Evolutionary conservation across 176 grass and related monocot genomes (phyloP), one percentile per base, ranked within the genome.

Genomic region (Lolium perenne): DNA sequence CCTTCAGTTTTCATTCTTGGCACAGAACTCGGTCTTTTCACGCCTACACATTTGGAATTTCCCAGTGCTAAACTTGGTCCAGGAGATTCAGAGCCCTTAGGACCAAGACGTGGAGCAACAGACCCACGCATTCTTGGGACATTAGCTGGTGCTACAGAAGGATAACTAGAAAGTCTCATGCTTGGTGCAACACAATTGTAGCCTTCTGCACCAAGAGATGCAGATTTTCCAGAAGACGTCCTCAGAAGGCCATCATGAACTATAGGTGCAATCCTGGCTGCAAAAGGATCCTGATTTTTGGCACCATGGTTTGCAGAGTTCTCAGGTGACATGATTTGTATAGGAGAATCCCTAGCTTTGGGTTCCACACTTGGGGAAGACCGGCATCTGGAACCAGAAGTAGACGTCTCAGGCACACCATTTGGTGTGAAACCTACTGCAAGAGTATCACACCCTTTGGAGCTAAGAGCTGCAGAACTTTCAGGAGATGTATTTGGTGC

Each of bases 1-100:
- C 71, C 77, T 85, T 85, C 85, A 84, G 49, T 41, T 61, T 61
- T 81, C 71, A 48, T 35, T 77, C 12, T 76, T 46, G 85, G 81
- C 60, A 78, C 81, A 80, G 60, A 38, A 76, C 38, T 77, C 8
- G 75, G 21, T 29, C 22, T 17, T 25, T 70, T 80, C 29, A 51
- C 17, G 10, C 81, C 43, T 46, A 0, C 56, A 61, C 50, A 63
- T 88, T 60, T 61, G 64, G 82, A 84, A 68, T 54, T 81, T 76
- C 81, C 82, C 23, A 88, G 70, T 69, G 81, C 82, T 86, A 91
- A 85, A 21, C 76, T 76, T 49, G 81, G 89, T 54, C 60, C 77
- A 88, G 4, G 82, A 84, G 69, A 87, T 62, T 81, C 81, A 85
- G 54, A 60, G 6, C 81, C 61, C 68, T 81, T 84, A 40, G 48